Base-by-base conservation (phyloP, 2,329 filamentous ascomycete genomes). In the Akanthomyces uredinophilus region DNA sequence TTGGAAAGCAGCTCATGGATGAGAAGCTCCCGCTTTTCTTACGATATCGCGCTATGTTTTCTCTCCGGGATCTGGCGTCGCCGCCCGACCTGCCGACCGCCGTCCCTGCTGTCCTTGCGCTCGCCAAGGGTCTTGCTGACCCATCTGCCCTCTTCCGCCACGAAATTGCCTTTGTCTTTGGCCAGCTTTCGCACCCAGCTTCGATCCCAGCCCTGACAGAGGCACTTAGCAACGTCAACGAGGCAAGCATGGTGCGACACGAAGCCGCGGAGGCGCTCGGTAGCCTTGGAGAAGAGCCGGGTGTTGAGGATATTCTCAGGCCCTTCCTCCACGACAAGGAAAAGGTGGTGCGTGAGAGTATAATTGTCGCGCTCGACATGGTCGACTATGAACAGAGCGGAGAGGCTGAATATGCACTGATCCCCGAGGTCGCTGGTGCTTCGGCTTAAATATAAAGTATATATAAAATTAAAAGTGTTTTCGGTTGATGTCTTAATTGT, bases 141-240 rank as follows among this genome's bases (percentile, higher is more conserved):
- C 82, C 87, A 20, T 97, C 93, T 54, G 93, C 93, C 5, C 86
- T 99, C 8, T 98, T 99, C 83, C 88, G 95, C 67, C 95, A 99
- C 78, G 95, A 99, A 74, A 92, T 99, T 67, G 95, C 95, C 16
- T 99, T 99, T 73, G 95, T 99, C 16, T 99, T 99, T 69, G 95
- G 95, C 61, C 95, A 99, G 75, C 82, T 99, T 58, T 92, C 90
- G 61, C 95, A 99, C 72, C 95, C 95, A 1, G 94, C 94, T n/a
- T 96, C 92, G 1, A 97, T 99, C 67, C 93, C 95, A 4, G 91
- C 91, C 64, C 84, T 99, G 63, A 89, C 89, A 18, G 86, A 85
- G 57, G 87, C 90, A 1, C 81, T 99, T 63, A 89, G 89, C 69
- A 83, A 99, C 73, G 78, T 84, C 54, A 81, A 90, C 61, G 95